Conservation (phyloP, 2,329 filamentous ascomycete genomes). For the Fonsecaea monophora region DNA sequence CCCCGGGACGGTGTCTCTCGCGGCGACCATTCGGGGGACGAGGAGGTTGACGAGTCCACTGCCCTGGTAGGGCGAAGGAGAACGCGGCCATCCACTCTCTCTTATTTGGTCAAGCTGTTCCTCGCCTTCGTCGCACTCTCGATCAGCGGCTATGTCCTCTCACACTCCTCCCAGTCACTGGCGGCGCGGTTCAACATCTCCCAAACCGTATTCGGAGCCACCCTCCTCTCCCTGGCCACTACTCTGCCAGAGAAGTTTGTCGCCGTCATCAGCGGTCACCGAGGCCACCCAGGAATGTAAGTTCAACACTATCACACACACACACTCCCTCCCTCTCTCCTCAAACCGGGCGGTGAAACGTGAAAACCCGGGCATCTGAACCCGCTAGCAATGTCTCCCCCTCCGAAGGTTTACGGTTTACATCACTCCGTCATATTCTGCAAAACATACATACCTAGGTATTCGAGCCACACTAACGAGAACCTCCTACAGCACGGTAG, state of each 20-base stretch:
- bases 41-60: conserved; percentile 7
- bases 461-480: neutral
- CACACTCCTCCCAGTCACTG: conserved; percentile 53
- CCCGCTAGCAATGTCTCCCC: neutral
- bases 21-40: neutral
- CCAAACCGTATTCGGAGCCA: conserved; percentile 56
- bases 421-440: no score
- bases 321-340: neutral
- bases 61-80: conserved; percentile 2
- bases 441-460: no score
- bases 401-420: neutral
- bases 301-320: neutral
- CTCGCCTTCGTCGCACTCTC: conserved; percentile 54
- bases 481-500: conserved; percentile 47
- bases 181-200: conserved; percentile 53
- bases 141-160: conserved; percentile 58
- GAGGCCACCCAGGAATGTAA: conserved; percentile 56
- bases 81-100: conserved; percentile 43
- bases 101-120: conserved; percentile 53
- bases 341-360: neutral
- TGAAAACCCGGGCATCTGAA: neutral
- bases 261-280: conserved; percentile 56
- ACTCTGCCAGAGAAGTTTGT: conserved; percentile 63
- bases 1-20: neutral
- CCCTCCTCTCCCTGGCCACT: conserved; percentile 59